A percentile compares a stretch with the other conserved stretches of the same genome.
These are phyloP conservation scores for Scedosporium boydii DNA, from an alignment of 2,329 filamentous ascomycete genomes.

Conservation along the genomic window DNA sequence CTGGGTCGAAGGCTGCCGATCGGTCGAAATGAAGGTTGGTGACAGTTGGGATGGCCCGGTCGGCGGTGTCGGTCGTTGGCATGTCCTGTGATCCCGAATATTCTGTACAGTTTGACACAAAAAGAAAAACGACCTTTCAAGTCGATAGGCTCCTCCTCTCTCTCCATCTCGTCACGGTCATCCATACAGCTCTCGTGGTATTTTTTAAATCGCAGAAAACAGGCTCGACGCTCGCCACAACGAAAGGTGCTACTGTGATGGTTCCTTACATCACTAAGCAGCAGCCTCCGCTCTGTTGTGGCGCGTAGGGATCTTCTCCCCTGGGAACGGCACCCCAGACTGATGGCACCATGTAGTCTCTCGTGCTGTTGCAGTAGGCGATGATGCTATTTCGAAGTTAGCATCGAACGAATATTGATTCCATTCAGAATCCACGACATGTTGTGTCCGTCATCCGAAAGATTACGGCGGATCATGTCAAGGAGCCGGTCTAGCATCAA, in stretches of 20 bases:
- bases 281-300: slow-evolving; percentile 86
- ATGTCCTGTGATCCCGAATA: neutral
- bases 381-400: slow-evolving; percentile 60
- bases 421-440: neutral
- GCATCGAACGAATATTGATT: neutral
- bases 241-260: neutral
- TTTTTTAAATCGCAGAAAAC: neutral
- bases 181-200: slow-evolving; percentile 1
- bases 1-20: neutral
- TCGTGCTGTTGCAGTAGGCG: slow-evolving; percentile 93
- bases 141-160: neutral
- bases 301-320: slow-evolving; percentile 96
- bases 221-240: neutral
- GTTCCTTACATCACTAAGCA: slow-evolving; percentile 78
- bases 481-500: neutral
- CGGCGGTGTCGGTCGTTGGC: neutral
- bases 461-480: neutral
- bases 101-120: neutral
- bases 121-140: neutral
- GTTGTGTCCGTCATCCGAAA: neutral
- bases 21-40: neutral
- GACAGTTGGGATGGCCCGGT: neutral
- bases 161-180: neutral
- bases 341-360: slow-evolving; percentile 97
- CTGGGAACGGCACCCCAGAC: slow-evolving; percentile 93